These are phyloP conservation scores for Cerrena zonata DNA, from an alignment of 1,284 basidiomycete species.

Conservation along the genomic window DNA sequence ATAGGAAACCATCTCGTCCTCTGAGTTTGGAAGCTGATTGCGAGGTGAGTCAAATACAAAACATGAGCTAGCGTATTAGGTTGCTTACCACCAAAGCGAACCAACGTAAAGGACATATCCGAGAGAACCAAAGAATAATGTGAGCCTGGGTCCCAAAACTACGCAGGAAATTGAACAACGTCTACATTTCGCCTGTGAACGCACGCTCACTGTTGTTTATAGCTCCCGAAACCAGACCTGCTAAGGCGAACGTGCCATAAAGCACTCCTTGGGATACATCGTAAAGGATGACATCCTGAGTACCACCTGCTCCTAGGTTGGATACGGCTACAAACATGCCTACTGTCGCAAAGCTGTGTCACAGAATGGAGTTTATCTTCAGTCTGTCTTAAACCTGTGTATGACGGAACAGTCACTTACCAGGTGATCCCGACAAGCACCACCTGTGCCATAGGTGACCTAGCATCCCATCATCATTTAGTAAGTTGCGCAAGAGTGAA, in stretches of 20 bases:
- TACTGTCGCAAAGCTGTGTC: slow-evolving; percentile 35
- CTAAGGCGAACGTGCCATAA: slow-evolving; percentile 40
- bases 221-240: slow-evolving; percentile 43
- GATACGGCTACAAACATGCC: slow-evolving; percentile 49
- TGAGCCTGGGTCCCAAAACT: slow-evolving; percentile 44
- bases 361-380: neutral
- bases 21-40: slow-evolving; percentile 31
- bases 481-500: neutral
- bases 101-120: slow-evolving; percentile 48
- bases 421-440: slow-evolving; percentile 39
- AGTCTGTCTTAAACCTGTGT: slow-evolving; percentile 7
- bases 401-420: slow-evolving; percentile 23
- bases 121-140: slow-evolving; percentile 42
- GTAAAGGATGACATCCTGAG: slow-evolving; percentile 35
- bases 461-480: slow-evolving; percentile 9
- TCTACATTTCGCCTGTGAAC: no score
- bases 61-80: neutral
- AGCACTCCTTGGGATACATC: slow-evolving; percentile 40
- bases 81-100: slow-evolving; percentile 34
- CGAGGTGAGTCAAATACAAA: neutral
- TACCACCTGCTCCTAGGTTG: slow-evolving; percentile 43
- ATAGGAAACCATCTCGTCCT: slow-evolving; percentile 42
- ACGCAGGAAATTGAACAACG: no score
- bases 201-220: slow-evolving; percentile 43
- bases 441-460: slow-evolving; percentile 38